Evolutionary conservation across 2,329 filamentous ascomycete species (phyloP).

Genomic region (Pseudogymnoascus sp.): DNA sequence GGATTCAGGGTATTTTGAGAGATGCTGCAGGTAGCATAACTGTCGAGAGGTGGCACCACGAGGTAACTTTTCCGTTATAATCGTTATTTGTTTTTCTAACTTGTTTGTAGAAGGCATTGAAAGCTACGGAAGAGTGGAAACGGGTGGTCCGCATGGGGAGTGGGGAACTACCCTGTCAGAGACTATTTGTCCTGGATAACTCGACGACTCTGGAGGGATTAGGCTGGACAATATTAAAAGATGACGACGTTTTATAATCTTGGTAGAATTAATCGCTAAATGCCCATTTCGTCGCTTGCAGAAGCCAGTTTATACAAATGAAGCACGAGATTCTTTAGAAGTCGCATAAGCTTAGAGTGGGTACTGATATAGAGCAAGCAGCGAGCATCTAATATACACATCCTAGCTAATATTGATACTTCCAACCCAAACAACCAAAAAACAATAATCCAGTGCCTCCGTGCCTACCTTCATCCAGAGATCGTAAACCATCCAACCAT

Average conservation of each 20-base stretch:
- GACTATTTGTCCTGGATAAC: neutral
- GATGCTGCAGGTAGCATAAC: constrained; percentile 11
- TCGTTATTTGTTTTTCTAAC: neutral
- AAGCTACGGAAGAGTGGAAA: neutral
- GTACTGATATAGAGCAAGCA: neutral
- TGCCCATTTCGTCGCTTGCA: neutral
- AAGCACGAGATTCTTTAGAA: neutral
- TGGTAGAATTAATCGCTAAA: neutral
- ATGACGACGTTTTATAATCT: neutral
- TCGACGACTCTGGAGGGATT: neutral
- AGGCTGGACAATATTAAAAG: neutral
- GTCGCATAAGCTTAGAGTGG: neutral
- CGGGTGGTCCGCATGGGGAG: neutral
- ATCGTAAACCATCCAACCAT: neutral
- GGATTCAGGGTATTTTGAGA: constrained; percentile 20
- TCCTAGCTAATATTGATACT: neutral
- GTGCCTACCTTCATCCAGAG: neutral
- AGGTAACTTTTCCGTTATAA: neutral
- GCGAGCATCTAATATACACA: neutral
- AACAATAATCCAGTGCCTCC: neutral
- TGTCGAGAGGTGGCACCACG: constrained; percentile 15
- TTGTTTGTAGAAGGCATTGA: neutral
- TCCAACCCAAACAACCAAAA: neutral
- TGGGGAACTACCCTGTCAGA: neutral
- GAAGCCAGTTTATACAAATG: neutral